These are phyloP conservation scores for Pseudonitzschia pungens DNA, from an alignment of 108 stramenopile species.

Conservation along the genomic window DNA sequence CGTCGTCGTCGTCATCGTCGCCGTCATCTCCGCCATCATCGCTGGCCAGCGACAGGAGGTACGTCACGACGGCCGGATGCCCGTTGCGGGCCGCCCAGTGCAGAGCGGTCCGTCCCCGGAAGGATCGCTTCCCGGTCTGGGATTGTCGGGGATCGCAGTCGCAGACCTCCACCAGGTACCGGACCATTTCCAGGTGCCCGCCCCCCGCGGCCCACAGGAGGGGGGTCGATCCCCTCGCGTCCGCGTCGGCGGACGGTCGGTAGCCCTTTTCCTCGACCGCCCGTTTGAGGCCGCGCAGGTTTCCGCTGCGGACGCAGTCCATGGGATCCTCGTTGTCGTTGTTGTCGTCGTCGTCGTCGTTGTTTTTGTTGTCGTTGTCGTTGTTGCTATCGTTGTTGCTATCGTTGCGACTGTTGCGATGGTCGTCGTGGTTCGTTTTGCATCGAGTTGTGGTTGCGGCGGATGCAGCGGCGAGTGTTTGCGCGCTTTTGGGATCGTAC, in stretches of 20 bases:
- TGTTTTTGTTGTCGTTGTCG: not conserved
- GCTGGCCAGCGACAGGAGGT: slow-evolving; percentile 36
- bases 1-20: not conserved
- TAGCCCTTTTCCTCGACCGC: slow-evolving; percentile 7
- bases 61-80: slow-evolving; percentile 63
- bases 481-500: not conserved
- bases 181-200: slow-evolving; percentile 63
- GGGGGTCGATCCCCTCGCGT: slow-evolving; percentile 65
- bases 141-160: slow-evolving; percentile 56
- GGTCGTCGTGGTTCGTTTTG: slow-evolving; percentile 6
- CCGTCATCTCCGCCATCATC: not conserved
- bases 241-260: slow-evolving; percentile 21
- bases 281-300: slow-evolving; percentile 24
- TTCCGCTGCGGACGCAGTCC: slow-evolving; percentile 28
- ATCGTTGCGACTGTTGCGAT: not conserved
- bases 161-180: slow-evolving; percentile 55
- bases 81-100: slow-evolving; percentile 90
- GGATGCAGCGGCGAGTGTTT: too few relatives aligned
- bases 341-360: not conserved
- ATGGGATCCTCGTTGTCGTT: slow-evolving; percentile 14
- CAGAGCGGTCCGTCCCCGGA: slow-evolving; percentile 76
- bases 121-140: slow-evolving; percentile 74
- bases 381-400: not conserved
- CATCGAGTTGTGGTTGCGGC: too few relatives aligned
- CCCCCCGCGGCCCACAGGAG: slow-evolving; percentile 80